Conservation (phyloP, 164 flowering plant genomes). For the Cinnamomum chago region DNA sequence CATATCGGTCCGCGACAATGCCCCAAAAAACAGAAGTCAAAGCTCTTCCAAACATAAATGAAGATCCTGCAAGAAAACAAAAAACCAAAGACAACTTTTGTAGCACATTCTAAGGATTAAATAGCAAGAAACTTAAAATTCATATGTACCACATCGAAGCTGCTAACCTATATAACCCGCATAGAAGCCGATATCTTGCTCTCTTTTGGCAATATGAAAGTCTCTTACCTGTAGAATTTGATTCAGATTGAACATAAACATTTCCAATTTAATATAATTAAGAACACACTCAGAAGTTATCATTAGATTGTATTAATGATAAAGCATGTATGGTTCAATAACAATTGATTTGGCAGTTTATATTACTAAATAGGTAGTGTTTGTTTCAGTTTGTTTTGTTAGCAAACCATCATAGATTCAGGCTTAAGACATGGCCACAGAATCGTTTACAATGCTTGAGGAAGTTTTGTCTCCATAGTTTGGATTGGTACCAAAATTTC, state of each 20-base stretch:
- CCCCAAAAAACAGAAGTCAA: constrained; percentile 84
- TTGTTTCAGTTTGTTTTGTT: too few species aligned
- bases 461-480: too few species aligned
- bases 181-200: constrained; percentile 74
- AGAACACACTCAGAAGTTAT: background rate
- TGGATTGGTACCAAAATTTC: too few species aligned
- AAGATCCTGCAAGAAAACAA: constrained; percentile 42
- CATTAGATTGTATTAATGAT: background rate
- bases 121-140: background rate
- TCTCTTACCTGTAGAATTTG: constrained; percentile 51
- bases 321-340: background rate
- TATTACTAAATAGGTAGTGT: too few species aligned
- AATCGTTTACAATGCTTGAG: too few species aligned
- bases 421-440: too few species aligned
- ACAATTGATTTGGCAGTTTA: background rate
- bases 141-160: background rate
- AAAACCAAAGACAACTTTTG: background rate
- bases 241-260: background rate
- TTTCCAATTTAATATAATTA: background rate
- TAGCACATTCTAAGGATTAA: background rate
- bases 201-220: constrained; percentile 57
- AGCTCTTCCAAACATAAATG: constrained; percentile 85
- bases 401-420: too few species aligned
- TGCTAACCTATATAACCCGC: constrained; percentile 71
- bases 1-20: constrained; percentile 67